These are phyloP conservation scores for Miamiensis avidus DNA, from an alignment of 169 alveolate species.

Conservation along the genomic window DNA sequence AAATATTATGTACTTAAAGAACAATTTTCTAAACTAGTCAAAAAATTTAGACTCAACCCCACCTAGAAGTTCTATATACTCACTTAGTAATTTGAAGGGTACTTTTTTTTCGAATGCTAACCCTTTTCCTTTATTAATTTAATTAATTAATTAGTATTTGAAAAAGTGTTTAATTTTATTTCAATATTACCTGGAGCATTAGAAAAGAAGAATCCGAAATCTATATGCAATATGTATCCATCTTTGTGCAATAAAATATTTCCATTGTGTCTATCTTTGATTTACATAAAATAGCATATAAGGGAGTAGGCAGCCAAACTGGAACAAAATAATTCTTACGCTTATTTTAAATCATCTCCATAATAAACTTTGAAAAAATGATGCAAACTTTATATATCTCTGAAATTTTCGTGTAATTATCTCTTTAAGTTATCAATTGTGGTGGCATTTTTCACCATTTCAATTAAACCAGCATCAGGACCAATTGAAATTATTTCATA, in stretches of 20 bases:
- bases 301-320: conserved; percentile 85
- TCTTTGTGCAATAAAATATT: conserved; percentile 82
- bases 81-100: conserved; percentile 75
- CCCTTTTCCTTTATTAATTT: conserved; percentile 33
- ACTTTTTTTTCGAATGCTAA: conserved; percentile 70
- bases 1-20: conserved; percentile 8
- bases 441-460: conserved; percentile 64
- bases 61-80: conserved; percentile 69
- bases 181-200: conserved; percentile 80
- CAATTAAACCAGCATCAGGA: conserved; percentile 69
- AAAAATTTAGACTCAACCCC: conserved; percentile 66
- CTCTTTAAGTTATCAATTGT: conserved; percentile 70
- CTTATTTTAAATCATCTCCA: conserved; percentile 46
- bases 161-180: no score
- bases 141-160: no score
- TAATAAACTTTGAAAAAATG: conserved; percentile 31
- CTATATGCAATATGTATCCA: conserved; percentile 86
- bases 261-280: conserved; percentile 90
- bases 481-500: conserved; percentile 73
- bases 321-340: conserved; percentile 54
- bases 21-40: conserved; percentile 57
- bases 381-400: conserved; percentile 9
- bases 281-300: conserved; percentile 81
- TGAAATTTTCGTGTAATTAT: conserved; percentile 15
- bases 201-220: conserved; percentile 86